Conservation (phyloP, 2,329 filamentous ascomycete species). For the Alternaria triticimaculans region DNA sequence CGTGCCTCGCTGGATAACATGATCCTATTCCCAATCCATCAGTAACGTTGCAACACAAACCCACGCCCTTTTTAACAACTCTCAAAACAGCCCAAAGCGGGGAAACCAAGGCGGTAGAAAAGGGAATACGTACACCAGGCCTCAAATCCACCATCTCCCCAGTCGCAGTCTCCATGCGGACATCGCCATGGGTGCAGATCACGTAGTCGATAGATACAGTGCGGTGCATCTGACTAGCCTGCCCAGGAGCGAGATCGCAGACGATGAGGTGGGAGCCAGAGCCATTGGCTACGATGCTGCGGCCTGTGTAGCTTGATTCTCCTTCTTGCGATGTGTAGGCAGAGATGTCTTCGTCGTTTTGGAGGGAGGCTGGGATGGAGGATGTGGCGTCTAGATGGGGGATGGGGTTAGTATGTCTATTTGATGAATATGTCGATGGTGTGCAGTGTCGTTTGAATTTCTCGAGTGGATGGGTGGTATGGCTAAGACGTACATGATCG, state of each 20-base stretch:
- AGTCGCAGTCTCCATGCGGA: slow-evolving; percentile 25
- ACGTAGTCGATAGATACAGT: slow-evolving; percentile 28
- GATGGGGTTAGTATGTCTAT: neutral
- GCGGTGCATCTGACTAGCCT: slow-evolving; percentile 21
- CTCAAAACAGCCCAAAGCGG: neutral
- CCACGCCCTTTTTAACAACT: neutral
- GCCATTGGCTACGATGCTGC: slow-evolving; percentile 20
- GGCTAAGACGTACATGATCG: neutral
- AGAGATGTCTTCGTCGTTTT: slow-evolving; percentile 51
- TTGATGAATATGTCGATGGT: neutral
- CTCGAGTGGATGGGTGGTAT: too few species aligned
- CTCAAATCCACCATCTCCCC: slow-evolving; percentile 19
- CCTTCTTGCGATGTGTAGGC: slow-evolving; percentile 35
- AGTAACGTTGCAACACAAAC: neutral
- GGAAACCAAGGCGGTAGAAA: neutral
- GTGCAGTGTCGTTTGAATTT: neutral
- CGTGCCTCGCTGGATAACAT: slow-evolving; percentile 31
- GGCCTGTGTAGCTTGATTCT: slow-evolving; percentile 11
- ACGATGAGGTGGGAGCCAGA: slow-evolving; percentile 11
- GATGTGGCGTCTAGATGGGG: slow-evolving; percentile 49
- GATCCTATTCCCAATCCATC: slow-evolving; percentile 3
- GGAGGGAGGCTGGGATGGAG: slow-evolving; percentile 50
- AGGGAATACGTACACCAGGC: slow-evolving; percentile 13
- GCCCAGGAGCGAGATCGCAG: slow-evolving; percentile 23
- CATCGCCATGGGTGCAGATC: slow-evolving; percentile 24